Percentiles rank a stretch among this genome's conserved stretches.
phyloP scores from a whole-genome alignment of 2,329 filamentous ascomycete genomes.

The Orbilia ellipsospora region DNA sequence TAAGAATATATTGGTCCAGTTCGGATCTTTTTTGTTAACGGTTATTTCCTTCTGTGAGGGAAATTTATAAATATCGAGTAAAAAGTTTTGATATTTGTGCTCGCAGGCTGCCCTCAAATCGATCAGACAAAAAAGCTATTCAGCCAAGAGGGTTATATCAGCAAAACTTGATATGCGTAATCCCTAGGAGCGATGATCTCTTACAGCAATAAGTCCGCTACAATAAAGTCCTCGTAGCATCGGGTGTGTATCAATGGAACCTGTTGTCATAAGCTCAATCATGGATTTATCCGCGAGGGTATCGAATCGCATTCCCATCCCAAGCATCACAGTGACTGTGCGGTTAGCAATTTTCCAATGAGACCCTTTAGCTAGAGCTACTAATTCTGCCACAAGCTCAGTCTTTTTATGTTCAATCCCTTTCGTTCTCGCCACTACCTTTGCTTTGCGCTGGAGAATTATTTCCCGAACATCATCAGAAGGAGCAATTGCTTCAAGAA shows the following conservation, averaged over 20 bases:
- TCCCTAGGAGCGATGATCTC: background rate
- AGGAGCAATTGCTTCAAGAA: constrained; percentile 78
- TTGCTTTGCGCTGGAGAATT: constrained; percentile 77
- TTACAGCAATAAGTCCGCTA: constrained; percentile 75
- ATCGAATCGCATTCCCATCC: constrained; percentile 90
- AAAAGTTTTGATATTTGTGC: constrained; percentile 87
- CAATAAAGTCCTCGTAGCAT: constrained; percentile 83
- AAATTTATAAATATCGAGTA: constrained; percentile 81
- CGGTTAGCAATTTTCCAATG: constrained; percentile 97
- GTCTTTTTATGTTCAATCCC: constrained; percentile 84
- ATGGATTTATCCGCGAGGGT: constrained; percentile 83
- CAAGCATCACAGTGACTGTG: constrained; percentile 89
- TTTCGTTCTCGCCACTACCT: constrained; percentile 58
- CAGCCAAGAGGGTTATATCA: constrained; percentile 54
- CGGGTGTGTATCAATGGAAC: constrained; percentile 90
- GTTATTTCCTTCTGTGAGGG: constrained; percentile 79
- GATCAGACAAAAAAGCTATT: constrained; percentile 79
- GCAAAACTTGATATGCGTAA: background rate
- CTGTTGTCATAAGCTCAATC: constrained; percentile 82
- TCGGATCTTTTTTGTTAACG: constrained; percentile 78
- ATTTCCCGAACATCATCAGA: constrained; percentile 73
- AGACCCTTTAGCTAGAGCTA: constrained; percentile 78
- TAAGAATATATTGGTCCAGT: constrained; percentile 83
- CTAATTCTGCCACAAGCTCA: constrained; percentile 81
- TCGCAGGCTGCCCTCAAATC: constrained; percentile 86